phyloP scores from a whole-genome alignment of 1,284 basidiomycete species.

The Mycena sp. region DNA sequence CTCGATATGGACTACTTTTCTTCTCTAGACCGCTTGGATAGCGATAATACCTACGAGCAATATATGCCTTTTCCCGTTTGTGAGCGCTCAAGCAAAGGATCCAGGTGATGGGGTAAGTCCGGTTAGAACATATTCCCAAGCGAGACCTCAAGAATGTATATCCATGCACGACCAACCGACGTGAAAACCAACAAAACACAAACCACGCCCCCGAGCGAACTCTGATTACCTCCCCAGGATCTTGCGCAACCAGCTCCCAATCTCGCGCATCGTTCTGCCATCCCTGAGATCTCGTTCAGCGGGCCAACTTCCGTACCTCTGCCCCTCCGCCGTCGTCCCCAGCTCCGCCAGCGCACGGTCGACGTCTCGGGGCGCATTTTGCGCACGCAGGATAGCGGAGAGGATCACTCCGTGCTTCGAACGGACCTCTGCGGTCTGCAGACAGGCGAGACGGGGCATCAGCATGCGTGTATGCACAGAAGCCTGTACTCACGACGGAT shows the following conservation, averaged over 20 bases:
- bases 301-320: slow-evolving; percentile 17
- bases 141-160: too few relatives aligned
- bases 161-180: too few relatives aligned
- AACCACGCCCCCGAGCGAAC: too few relatives aligned
- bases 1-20: too few relatives aligned
- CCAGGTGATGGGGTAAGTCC: too few relatives aligned
- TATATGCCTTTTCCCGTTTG: too few relatives aligned
- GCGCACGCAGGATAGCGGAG: slow-evolving; percentile 51
- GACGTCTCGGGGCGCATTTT: neutral
- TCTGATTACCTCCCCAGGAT: neutral
- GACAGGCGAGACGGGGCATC: neutral
- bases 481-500: slow-evolving; percentile 55
- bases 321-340: neutral
- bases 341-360: neutral
- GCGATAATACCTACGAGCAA: too few relatives aligned
- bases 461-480: neutral
- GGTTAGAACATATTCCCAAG: too few relatives aligned
- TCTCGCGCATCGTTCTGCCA: neutral
- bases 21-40: too few relatives aligned
- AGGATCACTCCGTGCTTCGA: slow-evolving; percentile 73
- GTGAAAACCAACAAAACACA: too few relatives aligned
- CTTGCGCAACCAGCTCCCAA: neutral
- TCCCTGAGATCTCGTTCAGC: neutral
- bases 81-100: too few relatives aligned
- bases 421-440: slow-evolving; percentile 57